Base-by-base conservation (phyloP, 805 yeast species). In the Starmerella khaoyaiensis region DNA sequence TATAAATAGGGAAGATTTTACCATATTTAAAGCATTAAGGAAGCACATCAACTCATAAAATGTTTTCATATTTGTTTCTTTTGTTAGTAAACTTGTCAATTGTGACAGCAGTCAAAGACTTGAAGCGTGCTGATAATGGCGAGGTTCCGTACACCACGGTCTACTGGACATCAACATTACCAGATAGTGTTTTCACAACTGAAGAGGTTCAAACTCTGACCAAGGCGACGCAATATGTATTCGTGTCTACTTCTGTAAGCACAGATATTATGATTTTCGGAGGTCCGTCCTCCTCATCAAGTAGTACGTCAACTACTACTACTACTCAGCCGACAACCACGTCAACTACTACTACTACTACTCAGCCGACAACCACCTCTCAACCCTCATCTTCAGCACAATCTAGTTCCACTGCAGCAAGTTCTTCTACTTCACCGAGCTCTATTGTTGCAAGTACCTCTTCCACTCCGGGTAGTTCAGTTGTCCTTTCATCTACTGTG, bases 61-160 rank as follows among this genome's bases (percentile, higher is more conserved):
- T n/a, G n/a, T n/a, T n/a, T n/a, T n/a, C n/a, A n/a, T n/a, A n/a
- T n/a, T n/a, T n/a, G n/a, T n/a, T n/a, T n/a, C n/a, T n/a, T n/a
- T n/a, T n/a, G n/a, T n/a, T n/a, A n/a, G n/a, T n/a, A n/a, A n/a
- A n/a, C n/a, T n/a, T n/a, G n/a, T n/a, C n/a, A n/a, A n/a, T n/a
- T n/a, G n/a, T n/a, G n/a, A n/a, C n/a, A n/a, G n/a, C n/a, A n/a
- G n/a, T n/a, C n/a, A n/a, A n/a, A n/a, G n/a, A n/a, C n/a, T n/a
- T n/a, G n/a, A 28, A 20, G 9, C 12, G 4, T 5, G 9, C 20
- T 4, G 17, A 5, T 22, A 18, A 25, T 9, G 34, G 35, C 8
- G 31, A 7, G n/a, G n/a, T 5, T 3, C 40, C 40, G 9, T 37
- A 37, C 15, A 37, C 33, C 4, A 37, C 41, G 7, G 16, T n/a